Percentiles rank a stretch among this genome's conserved stretches.
Conservation (phyloP, 2,329 filamentous ascomycete genomes). For the Ilyonectria destructans region DNA sequence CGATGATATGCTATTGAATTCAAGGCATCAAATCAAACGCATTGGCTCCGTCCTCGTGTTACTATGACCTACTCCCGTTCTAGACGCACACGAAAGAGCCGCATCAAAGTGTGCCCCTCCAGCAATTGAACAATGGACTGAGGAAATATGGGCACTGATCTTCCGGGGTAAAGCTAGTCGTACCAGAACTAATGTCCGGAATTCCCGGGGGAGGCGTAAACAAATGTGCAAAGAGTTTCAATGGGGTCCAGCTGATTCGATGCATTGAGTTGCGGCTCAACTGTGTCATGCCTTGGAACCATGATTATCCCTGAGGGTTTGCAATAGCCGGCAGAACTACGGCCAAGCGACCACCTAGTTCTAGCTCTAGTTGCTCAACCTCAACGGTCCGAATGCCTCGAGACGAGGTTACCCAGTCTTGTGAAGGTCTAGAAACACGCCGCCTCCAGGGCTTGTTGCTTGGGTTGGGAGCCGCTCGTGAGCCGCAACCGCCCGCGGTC, state of each 20-base stretch:
- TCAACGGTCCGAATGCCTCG: neutral
- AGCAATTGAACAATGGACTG: too few species aligned
- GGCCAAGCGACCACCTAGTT: neutral
- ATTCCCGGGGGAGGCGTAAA: neutral
- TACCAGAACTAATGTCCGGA: neutral
- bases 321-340: neutral
- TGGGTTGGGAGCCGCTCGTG: slow-evolving; percentile 5
- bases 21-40: neutral
- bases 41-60: neutral
- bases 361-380: neutral
- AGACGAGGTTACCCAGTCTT: neutral
- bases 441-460: neutral
- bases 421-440: neutral
- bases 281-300: neutral
- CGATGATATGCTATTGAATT: neutral
- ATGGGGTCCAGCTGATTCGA: neutral
- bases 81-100: neutral
- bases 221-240: neutral
- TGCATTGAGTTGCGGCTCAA: neutral
- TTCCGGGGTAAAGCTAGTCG: neutral
- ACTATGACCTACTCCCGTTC: neutral
- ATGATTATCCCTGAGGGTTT: neutral
- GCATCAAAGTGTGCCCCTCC: neutral
- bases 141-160: neutral
- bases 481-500: slow-evolving; percentile 4